These are phyloP conservation scores for Poteriospumella lacustris DNA, from an alignment of 108 stramenopile genomes.

Conservation along the genomic window DNA sequence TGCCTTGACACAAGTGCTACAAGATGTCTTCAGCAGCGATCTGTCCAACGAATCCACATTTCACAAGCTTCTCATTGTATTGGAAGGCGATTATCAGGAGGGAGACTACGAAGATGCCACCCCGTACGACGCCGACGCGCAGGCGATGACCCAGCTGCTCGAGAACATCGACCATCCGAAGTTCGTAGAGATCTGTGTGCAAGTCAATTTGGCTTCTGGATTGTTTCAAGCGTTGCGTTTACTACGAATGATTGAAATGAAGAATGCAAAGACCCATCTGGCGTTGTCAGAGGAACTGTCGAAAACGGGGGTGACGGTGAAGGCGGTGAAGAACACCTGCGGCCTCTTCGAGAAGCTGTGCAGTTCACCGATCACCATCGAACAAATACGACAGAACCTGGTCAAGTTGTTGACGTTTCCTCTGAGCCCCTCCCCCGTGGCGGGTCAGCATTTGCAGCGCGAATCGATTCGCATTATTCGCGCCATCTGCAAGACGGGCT, in stretches of 20 bases:
- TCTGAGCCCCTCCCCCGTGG: background rate
- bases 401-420: slow-evolving; percentile 25
- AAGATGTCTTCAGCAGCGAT: too few relatives aligned
- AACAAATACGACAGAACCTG: background rate
- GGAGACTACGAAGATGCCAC: too few relatives aligned
- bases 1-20: too few relatives aligned
- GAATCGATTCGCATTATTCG: background rate
- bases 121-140: too few relatives aligned
- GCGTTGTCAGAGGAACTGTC: background rate
- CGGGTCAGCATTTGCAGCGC: slow-evolving; percentile 5
- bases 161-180: background rate
- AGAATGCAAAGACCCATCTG: background rate
- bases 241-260: slow-evolving; percentile 20
- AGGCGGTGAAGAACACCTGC: background rate
- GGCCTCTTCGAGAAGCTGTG: background rate
- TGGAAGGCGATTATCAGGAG: too few relatives aligned
- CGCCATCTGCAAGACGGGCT: slow-evolving; percentile 15
- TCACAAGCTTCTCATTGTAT: too few relatives aligned
- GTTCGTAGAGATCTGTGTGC: slow-evolving; percentile 11
- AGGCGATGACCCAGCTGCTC: too few relatives aligned
- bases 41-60: too few relatives aligned
- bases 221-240: slow-evolving; percentile 16
- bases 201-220: slow-evolving; percentile 16
- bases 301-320: background rate
- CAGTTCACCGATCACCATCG: background rate